These are phyloP conservation scores for Hymenoscyphus occultus DNA, from an alignment of 2,329 filamentous ascomycete genomes.

Conservation along the genomic window DNA sequence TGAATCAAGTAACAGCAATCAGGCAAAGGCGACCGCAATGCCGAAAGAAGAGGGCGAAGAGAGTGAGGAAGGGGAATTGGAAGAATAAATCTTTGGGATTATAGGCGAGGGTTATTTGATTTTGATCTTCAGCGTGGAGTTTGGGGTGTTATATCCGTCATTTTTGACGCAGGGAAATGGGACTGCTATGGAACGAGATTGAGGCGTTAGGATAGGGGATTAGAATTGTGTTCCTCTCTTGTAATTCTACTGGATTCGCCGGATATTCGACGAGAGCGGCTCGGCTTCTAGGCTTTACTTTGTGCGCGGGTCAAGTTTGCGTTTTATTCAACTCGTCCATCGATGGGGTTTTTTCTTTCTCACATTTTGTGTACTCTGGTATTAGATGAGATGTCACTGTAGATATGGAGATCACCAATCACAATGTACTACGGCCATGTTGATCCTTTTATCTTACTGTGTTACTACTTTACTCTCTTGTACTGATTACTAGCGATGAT, in stretches of 20 bases:
- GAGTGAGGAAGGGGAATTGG: conserved; percentile 29
- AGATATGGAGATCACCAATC: too few relatives aligned
- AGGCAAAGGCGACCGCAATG: not conserved
- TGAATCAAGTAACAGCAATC: not conserved
- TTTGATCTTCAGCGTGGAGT: not conserved
- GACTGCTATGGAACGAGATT: not conserved
- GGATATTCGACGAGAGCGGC: not conserved
- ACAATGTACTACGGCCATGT: too few relatives aligned
- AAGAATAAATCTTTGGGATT: conserved; percentile 18
- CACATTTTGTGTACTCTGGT: not conserved
- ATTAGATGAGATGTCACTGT: too few relatives aligned
- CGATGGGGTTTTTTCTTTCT: not conserved
- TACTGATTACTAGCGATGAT: too few relatives aligned
- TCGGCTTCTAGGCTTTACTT: not conserved
- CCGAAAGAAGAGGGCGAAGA: conserved; percentile 13
- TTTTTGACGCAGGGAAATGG: not conserved
- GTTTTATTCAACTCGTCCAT: not conserved
- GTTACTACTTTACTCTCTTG: too few relatives aligned
- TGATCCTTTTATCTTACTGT: too few relatives aligned
- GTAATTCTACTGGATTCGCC: not conserved
- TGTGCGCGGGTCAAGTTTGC: not conserved
- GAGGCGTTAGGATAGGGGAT: not conserved
- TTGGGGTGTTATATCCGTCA: not conserved
- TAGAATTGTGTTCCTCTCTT: not conserved
- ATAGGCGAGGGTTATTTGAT: not conserved